A percentile compares a stretch with the other conserved stretches of the same genome.
These are phyloP conservation scores for Amanita rubescens DNA, from an alignment of 768 basidiomycete species.

Conservation along the genomic window DNA sequence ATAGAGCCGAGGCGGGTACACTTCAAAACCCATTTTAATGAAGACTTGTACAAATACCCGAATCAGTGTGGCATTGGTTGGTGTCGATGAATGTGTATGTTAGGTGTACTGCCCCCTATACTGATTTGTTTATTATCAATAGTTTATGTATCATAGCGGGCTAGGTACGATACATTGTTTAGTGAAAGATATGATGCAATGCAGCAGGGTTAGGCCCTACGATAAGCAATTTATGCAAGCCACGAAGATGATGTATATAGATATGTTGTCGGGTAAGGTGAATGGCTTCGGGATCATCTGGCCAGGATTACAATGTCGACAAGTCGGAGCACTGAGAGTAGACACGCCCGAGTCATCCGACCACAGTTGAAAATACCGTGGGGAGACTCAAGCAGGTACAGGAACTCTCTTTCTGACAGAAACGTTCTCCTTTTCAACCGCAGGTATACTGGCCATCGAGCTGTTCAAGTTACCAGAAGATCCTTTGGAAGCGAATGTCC, in stretches of 20 bases:
- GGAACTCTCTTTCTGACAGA: slow-evolving; percentile 28
- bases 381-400: slow-evolving; percentile 21
- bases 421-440: slow-evolving; percentile 52
- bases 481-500: slow-evolving; percentile 18
- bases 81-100: no score
- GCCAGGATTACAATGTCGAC: no score
- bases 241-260: no score
- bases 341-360: no score
- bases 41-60: slow-evolving; percentile 6
- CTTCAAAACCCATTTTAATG: slow-evolving; percentile 5
- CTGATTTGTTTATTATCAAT: no score
- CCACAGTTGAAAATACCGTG: slow-evolving; percentile 8
- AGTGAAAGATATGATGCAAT: slow-evolving; percentile 1
- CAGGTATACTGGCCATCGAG: slow-evolving; percentile 25
- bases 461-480: slow-evolving; percentile 19
- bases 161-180: neutral
- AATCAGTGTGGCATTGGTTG: neutral
- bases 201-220: neutral
- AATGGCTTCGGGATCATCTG: neutral
- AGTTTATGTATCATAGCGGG: neutral
- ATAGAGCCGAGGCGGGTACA: neutral
- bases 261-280: neutral
- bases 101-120: no score
- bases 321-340: neutral
- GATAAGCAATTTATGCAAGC: no score